Evolutionary conservation across 2,329 filamentous ascomycete genomes (phyloP).

Genomic region (Paecilomyces dactylethromorphus): DNA sequence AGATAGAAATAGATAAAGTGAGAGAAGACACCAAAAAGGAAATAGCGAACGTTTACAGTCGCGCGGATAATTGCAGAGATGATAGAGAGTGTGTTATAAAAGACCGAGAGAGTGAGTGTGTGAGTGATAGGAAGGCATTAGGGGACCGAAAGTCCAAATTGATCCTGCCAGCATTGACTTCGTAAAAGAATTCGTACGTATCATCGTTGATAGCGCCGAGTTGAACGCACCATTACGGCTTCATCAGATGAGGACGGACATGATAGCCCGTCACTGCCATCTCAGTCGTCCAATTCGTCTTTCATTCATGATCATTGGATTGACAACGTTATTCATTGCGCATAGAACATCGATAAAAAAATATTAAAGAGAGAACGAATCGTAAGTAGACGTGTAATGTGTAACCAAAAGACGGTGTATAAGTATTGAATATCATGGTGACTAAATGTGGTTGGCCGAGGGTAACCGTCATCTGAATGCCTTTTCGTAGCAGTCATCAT

Average conservation of each 20-base stretch:
- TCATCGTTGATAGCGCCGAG: background rate
- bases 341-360: background rate
- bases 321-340: slow-evolving; percentile 1
- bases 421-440: background rate
- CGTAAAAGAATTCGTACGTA: background rate
- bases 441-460: background rate
- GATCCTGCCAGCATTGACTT: background rate
- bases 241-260: background rate
- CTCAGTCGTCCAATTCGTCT: slow-evolving; percentile 1
- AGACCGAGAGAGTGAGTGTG: background rate
- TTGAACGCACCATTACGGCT: background rate
- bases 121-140: background rate
- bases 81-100: background rate
- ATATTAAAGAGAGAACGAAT: background rate
- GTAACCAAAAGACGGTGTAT: background rate
- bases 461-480: background rate
- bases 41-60: background rate
- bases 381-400: background rate
- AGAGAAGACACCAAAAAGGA: background rate
- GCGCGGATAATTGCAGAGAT: background rate
- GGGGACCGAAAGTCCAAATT: background rate
- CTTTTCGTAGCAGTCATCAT: background rate
- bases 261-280: background rate
- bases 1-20: background rate
- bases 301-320: slow-evolving; percentile 7